Percentiles rank a stretch among this genome's conserved stretches.
Evolutionary conservation across 768 basidiomycete genomes (phyloP).

Genomic region (Russula brevipes): DNA sequence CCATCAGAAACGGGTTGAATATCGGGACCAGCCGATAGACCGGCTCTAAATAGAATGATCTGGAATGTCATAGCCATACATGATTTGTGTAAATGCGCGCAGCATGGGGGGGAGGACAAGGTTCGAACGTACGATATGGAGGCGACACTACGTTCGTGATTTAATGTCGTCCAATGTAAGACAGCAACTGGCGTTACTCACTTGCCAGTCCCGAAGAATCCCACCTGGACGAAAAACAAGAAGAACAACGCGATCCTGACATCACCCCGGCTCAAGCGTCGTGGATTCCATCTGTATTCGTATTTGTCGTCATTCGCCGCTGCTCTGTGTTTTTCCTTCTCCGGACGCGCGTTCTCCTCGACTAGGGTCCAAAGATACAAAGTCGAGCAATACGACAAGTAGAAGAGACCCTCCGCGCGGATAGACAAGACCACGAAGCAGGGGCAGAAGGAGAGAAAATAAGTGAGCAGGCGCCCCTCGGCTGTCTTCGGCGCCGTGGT

Average conservation of each 20-base stretch:
- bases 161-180: background rate
- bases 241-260: conserved; percentile 75
- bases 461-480: conserved; percentile 49
- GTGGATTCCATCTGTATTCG: conserved; percentile 24
- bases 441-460: conserved; percentile 67
- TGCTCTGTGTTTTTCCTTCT: background rate
- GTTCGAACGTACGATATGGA: conserved; percentile 20
- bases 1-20: conserved; percentile 84
- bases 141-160: conserved; percentile 24
- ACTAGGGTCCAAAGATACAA: conserved; percentile 64
- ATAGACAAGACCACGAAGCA: conserved; percentile 79
- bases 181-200: conserved; percentile 35
- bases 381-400: conserved; percentile 57
- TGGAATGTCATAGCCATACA: conserved; percentile 48
- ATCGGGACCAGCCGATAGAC: conserved; percentile 83
- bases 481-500: conserved; percentile 44
- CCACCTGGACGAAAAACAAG: conserved; percentile 81
- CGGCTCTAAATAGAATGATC: conserved; percentile 86
- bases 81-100: conserved; percentile 28
- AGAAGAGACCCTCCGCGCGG: conserved; percentile 78
- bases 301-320: background rate
- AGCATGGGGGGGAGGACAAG: background rate
- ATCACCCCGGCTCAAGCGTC: conserved; percentile 42
- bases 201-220: conserved; percentile 84
- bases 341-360: conserved; percentile 39